Percentiles rank a stretch among this genome's conserved stretches.
phyloP scores from a whole-genome alignment of 2,329 filamentous ascomycete species.

The Sporothrix phasma region DNA sequence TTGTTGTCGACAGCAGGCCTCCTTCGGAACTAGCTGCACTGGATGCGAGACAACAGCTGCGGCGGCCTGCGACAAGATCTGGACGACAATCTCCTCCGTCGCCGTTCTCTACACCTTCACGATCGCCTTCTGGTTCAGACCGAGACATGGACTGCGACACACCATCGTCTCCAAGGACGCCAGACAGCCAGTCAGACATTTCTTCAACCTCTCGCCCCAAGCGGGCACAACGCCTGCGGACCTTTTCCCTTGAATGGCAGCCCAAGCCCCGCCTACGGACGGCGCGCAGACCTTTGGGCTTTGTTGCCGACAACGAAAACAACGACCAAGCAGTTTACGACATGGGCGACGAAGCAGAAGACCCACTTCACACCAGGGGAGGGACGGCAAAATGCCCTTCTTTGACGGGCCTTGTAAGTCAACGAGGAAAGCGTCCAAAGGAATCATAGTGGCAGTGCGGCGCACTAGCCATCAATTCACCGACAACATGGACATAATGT shows the following conservation, averaged over 20 bases:
- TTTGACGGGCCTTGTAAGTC: no score
- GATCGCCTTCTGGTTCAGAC: neutral
- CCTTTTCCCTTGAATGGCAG: neutral
- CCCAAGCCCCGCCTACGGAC: neutral
- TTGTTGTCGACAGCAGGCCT: neutral
- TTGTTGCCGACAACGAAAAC: conserved; percentile 16
- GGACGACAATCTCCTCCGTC: neutral
- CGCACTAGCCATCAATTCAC: neutral
- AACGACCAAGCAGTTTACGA: neutral
- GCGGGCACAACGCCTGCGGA: neutral
- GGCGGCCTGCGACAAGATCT: neutral
- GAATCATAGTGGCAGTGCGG: neutral
- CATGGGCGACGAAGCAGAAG: neutral
- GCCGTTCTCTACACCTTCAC: neutral
- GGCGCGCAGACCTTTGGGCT: conserved; percentile 2
- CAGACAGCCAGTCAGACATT: neutral
- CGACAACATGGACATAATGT: neutral
- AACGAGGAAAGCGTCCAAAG: neutral
- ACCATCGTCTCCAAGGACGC: neutral
- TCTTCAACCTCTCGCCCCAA: neutral
- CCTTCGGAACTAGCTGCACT: neutral
- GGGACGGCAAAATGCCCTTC: neutral
- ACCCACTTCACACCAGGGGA: neutral
- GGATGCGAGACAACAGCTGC: neutral
- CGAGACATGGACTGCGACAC: neutral